phyloP scores from a whole-genome alignment of 805 yeast genomes.

The Spathaspora girioi region DNA sequence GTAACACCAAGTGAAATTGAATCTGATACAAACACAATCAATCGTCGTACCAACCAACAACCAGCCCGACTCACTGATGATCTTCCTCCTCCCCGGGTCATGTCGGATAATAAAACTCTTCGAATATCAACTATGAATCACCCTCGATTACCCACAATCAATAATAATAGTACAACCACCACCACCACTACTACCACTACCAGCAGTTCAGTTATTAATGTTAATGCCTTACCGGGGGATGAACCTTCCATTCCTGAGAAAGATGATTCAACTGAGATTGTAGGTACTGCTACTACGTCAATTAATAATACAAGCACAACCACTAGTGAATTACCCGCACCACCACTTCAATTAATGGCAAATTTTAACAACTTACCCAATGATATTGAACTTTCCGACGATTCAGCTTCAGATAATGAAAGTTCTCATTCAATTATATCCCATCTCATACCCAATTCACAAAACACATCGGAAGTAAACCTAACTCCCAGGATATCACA shows the following conservation, averaged over 20 bases:
- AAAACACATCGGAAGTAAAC: neutral
- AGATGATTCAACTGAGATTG: conserved; percentile 2
- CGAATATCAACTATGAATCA: conserved; percentile 23
- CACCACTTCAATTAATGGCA: conserved; percentile 25
- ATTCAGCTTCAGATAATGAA: conserved; percentile 9
- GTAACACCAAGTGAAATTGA: neutral
- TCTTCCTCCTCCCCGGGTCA: conserved; percentile 23
- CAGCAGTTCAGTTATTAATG: conserved; percentile 31
- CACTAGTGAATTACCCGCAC: neutral
- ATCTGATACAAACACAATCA: neutral
- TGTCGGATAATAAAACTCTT: conserved; percentile 31
- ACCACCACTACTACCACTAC: conserved; percentile 21
- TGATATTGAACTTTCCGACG: conserved; percentile 44
- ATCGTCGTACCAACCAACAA: neutral
- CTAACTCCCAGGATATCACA: conserved; percentile 2
- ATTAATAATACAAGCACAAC: neutral
- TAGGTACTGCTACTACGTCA: neutral
- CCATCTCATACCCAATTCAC: neutral
- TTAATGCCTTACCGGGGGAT: conserved; percentile 24
- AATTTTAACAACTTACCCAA: conserved; percentile 45
- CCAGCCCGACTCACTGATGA: neutral
- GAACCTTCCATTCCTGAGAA: neutral
- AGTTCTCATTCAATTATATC: neutral
- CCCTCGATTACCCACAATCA: conserved; percentile 12
- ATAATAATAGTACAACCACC: conserved; percentile 19